A percentile compares a stretch with the other conserved stretches of the same genome.
These are phyloP conservation scores for Hansenula sp. DNA, from an alignment of 1,139 yeast species.

Conservation along the genomic window DNA sequence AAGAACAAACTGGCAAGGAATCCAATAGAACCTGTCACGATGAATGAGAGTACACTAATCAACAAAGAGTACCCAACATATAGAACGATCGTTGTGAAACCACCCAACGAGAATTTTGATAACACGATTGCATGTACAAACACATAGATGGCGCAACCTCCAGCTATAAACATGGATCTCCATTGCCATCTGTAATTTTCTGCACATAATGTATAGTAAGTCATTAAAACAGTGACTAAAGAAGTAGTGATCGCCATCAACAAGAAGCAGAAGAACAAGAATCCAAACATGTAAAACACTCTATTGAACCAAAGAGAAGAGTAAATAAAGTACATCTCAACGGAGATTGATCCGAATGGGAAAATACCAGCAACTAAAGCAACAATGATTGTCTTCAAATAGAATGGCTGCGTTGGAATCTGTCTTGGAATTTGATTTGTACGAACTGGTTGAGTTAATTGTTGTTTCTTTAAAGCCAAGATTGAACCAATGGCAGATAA, in stretches of 20 bases:
- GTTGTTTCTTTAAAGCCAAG: slow-evolving; percentile 63
- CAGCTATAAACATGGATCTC: slow-evolving; percentile 86
- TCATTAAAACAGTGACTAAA: slow-evolving; percentile 74
- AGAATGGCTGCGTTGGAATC: slow-evolving; percentile 89
- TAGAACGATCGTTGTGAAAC: slow-evolving; percentile 70
- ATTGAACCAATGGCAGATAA: slow-evolving; percentile 78
- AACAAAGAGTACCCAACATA: slow-evolving; percentile 84
- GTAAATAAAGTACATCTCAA: slow-evolving; percentile 84
- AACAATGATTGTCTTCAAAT: slow-evolving; percentile 63
- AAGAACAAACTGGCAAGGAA: slow-evolving; percentile 72
- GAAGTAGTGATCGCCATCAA: slow-evolving; percentile 81
- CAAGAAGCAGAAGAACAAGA: slow-evolving; percentile 81
- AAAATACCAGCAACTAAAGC: slow-evolving; percentile 81
- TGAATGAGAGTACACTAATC: slow-evolving; percentile 67
- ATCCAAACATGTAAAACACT: slow-evolving; percentile 96
- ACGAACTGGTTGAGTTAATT: slow-evolving; percentile 63
- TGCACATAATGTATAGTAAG: slow-evolving; percentile 80
- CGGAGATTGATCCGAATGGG: slow-evolving; percentile 94
- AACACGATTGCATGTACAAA: slow-evolving; percentile 79
- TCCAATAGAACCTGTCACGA: slow-evolving; percentile 88
- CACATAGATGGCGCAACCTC: slow-evolving; percentile 83
- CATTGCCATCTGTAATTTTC: slow-evolving; percentile 98
- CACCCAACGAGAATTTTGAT: slow-evolving; percentile 66
- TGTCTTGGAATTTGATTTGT: slow-evolving; percentile 95
- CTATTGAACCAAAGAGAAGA: slow-evolving; percentile 93